phyloP scores from a whole-genome alignment of 805 yeast genomes.

The Yarrowia hollandica region DNA sequence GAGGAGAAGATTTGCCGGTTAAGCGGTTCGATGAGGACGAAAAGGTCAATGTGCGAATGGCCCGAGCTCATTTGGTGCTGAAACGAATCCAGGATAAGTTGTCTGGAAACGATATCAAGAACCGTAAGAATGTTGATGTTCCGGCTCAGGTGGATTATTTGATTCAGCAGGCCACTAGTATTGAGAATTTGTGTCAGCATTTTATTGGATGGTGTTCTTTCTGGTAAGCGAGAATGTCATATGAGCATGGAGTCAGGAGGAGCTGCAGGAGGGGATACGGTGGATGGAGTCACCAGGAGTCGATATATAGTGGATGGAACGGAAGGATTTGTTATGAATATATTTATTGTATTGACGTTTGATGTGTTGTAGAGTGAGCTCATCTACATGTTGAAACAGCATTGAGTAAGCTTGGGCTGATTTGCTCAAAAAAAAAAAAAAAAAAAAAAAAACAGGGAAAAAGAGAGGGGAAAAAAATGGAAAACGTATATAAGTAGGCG shows the following conservation, averaged over 20 bases:
- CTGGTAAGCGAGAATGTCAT: slow-evolving; percentile 63
- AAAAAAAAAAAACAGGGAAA: too few species aligned
- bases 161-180: slow-evolving; percentile 94
- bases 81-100: slow-evolving; percentile 88
- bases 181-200: slow-evolving; percentile 93
- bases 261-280: not conserved
- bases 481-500: too few species aligned
- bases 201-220: slow-evolving; percentile 99
- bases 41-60: slow-evolving; percentile 70
- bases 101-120: slow-evolving; percentile 88
- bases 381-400: too few species aligned
- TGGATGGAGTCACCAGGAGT: too few species aligned
- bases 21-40: slow-evolving; percentile 61
- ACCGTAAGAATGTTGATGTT: slow-evolving; percentile 68
- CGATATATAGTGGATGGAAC: too few species aligned
- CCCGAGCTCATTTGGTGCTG: slow-evolving; percentile 86
- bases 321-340: too few species aligned
- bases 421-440: too few species aligned
- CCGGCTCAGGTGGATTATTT: slow-evolving; percentile 90
- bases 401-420: too few species aligned
- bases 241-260: too few species aligned
- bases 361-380: too few species aligned
- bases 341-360: too few species aligned
- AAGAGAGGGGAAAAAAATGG: too few species aligned
- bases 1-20: slow-evolving; percentile 32